These are phyloP conservation scores for Dactylellina leptospora DNA, from an alignment of 2,329 filamentous ascomycete genomes.

Conservation along the genomic window DNA sequence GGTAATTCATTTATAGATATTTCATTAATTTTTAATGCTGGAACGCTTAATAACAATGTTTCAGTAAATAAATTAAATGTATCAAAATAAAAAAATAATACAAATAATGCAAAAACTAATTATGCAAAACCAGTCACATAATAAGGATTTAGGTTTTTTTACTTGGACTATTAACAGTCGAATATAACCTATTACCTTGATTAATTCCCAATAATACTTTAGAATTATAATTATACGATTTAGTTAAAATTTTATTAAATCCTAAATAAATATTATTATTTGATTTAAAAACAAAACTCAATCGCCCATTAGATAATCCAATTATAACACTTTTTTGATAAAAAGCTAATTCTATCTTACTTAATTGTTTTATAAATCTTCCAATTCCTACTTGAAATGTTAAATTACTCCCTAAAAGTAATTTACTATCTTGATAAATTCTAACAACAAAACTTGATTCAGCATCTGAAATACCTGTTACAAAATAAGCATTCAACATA, in stretches of 20 bases:
- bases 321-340: too few species aligned
- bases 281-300: neutral
- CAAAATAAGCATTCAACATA: neutral
- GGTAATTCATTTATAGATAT: too few species aligned
- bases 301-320: too few species aligned
- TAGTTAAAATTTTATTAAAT: constrained; percentile 6
- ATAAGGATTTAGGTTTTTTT: constrained; percentile 11
- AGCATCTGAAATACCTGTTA: constrained; percentile 19
- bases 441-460: constrained; percentile 23
- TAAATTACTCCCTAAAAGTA: constrained; percentile 7
- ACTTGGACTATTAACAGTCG: constrained; percentile 4
- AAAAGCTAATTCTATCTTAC: too few species aligned
- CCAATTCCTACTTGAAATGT: neutral
- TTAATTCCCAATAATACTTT: constrained; percentile 6
- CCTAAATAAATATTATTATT: constrained; percentile 23
- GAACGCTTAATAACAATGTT: too few species aligned
- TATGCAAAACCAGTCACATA: constrained; percentile 12
- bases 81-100: too few species aligned
- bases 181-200: constrained; percentile 14
- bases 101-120: too few species aligned
- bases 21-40: too few species aligned
- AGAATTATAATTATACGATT: constrained; percentile 5
- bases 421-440: constrained; percentile 1
- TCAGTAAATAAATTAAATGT: too few species aligned
- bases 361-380: constrained; percentile 16